Percentiles rank a stretch among this genome's conserved stretches.
These are phyloP conservation scores for Chalciporus piperatus DNA, from an alignment of 768 basidiomycete species.

Conservation along the genomic window DNA sequence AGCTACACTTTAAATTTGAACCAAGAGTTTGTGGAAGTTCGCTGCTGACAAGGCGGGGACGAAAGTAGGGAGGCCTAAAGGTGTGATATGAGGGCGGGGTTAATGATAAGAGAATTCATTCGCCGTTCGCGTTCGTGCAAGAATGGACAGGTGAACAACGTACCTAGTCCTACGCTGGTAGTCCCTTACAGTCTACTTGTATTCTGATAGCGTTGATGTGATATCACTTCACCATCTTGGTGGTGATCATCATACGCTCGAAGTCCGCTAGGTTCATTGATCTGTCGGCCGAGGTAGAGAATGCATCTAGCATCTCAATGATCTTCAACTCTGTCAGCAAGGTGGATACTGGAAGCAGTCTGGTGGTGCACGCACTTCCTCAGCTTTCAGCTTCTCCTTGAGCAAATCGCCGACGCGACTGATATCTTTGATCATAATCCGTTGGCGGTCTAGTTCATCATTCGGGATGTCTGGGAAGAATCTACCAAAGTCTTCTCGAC, in stretches of 20 bases:
- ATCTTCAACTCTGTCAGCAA: constrained; percentile 45
- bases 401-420: constrained; percentile 57
- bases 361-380: constrained; percentile 52
- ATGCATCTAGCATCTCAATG: constrained; percentile 75
- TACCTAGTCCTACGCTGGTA: too few species aligned
- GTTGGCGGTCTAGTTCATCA: constrained; percentile 47
- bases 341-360: background rate
- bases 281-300: constrained; percentile 68
- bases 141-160: too few species aligned
- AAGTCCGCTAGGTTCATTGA: constrained; percentile 70
- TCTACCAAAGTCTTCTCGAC: constrained; percentile 60
- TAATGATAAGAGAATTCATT: too few species aligned
- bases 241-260: constrained; percentile 66
- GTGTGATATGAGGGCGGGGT: too few species aligned
- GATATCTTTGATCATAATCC: constrained; percentile 67
- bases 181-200: too few species aligned
- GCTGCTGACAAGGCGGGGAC: too few species aligned
- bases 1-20: too few species aligned
- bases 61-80: too few species aligned
- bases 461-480: constrained; percentile 64
- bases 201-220: background rate
- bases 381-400: constrained; percentile 67
- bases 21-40: too few species aligned
- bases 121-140: too few species aligned
- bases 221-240: constrained; percentile 47